phyloP scores from a whole-genome alignment of 2,329 filamentous ascomycete species.

The Hypoxylon sp. region DNA sequence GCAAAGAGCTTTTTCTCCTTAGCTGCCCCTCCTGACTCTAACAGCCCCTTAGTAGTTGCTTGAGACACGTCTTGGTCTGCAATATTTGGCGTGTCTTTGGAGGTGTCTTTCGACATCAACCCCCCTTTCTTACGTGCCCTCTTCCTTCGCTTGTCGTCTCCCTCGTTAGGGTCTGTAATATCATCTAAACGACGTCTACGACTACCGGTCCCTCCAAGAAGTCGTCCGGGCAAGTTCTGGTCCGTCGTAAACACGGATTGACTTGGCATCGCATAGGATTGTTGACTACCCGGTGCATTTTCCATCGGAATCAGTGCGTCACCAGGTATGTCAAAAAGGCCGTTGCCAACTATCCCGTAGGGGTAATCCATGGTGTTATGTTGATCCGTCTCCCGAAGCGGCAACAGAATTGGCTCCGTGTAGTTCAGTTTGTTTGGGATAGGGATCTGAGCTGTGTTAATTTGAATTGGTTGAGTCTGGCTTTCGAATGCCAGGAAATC shows the following conservation, averaged over 20 bases:
- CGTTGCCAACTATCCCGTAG: too few species aligned
- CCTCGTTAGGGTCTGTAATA: not conserved
- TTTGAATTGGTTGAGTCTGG: conserved; percentile 1
- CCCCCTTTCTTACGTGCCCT: conserved; percentile 12
- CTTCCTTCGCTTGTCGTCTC: conserved; percentile 10
- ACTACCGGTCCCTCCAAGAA: not conserved
- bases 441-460: conserved; percentile 15
- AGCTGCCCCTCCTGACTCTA: not conserved
- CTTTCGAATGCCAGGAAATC: not conserved
- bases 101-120: not conserved
- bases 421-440: not conserved
- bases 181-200: conserved; percentile 12
- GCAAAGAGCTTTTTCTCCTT: conserved; percentile 15
- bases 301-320: not conserved
- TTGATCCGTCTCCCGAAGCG: too few species aligned
- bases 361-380: too few species aligned
- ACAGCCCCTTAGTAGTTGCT: not conserved
- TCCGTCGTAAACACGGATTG: not conserved
- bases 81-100: not conserved
- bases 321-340: too few species aligned
- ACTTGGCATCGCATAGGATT: not conserved
- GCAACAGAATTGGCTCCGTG: not conserved
- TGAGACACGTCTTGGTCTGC: not conserved
- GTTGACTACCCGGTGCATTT: not conserved
- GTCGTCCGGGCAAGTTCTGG: not conserved